Evolutionary conservation across 345 rosid genomes (phyloP).

Genomic region (Noccaea caerulescens): DNA sequence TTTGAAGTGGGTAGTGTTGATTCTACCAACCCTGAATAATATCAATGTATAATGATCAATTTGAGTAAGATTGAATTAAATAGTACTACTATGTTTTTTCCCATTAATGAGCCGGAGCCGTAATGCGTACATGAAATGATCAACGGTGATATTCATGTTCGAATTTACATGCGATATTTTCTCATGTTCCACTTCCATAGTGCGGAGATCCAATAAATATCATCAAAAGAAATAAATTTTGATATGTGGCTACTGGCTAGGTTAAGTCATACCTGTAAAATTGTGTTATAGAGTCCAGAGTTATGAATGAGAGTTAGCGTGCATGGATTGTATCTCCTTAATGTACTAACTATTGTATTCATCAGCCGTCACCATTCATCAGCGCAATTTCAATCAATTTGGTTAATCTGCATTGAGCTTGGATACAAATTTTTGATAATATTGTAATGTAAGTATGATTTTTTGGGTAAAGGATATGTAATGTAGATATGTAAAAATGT

Average conservation of each 20-base stretch:
- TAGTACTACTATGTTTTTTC: not conserved
- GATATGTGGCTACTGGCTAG: too few species aligned
- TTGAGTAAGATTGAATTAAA: not conserved
- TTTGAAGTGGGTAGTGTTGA: constrained; percentile 5
- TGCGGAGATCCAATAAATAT: not conserved
- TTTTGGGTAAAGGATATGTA: not conserved
- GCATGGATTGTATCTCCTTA: not conserved
- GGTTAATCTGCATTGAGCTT: too few species aligned
- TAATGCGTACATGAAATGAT: constrained; percentile 1
- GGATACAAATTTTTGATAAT: too few species aligned
- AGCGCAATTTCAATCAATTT: not conserved
- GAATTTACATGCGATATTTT: not conserved
- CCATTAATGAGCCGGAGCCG: not conserved
- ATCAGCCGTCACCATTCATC: not conserved
- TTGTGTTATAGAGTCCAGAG: not conserved
- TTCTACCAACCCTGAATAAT: constrained; percentile 24
- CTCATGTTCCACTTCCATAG: not conserved
- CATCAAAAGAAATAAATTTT: too few species aligned
- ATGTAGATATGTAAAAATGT: too few species aligned
- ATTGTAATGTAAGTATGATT: too few species aligned
- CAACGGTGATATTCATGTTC: not conserved
- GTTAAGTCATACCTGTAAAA: not conserved
- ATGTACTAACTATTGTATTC: not conserved
- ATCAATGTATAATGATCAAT: not conserved
- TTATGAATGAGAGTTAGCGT: not conserved